Conservation (phyloP, 2,329 filamentous ascomycete genomes). For the Ascocoryne sarcoides region DNA sequence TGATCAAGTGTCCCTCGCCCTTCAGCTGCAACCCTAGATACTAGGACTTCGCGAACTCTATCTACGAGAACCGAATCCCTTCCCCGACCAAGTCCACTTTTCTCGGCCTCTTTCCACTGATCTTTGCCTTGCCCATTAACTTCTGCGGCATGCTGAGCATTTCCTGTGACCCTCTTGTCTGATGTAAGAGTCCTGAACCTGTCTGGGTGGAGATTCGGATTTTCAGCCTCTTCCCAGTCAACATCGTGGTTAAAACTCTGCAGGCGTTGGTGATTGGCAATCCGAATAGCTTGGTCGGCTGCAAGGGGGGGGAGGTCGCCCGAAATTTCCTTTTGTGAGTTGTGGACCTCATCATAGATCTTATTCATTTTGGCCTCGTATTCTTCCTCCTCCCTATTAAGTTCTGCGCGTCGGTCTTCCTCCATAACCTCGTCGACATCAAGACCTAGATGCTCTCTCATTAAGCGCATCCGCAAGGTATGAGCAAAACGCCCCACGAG, state of each 20-base stretch:
- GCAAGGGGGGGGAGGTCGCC: slow-evolving; percentile 21
- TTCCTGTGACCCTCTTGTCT: slow-evolving; percentile 51
- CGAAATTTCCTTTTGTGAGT: slow-evolving; percentile 8
- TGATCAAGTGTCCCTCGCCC: slow-evolving; percentile 50
- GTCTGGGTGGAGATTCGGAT: slow-evolving; percentile 37
- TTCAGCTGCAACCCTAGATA: slow-evolving; percentile 54
- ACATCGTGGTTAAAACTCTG: slow-evolving; percentile 71
- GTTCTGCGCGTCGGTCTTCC: slow-evolving; percentile 61
- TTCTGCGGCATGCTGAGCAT: slow-evolving; percentile 59
- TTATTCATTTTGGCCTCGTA: slow-evolving; percentile 53
- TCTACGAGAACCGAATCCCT: slow-evolving; percentile 64
- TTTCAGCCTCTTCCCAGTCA: slow-evolving; percentile 32
- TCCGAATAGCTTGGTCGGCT: slow-evolving; percentile 48
- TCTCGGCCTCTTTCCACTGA: slow-evolving; percentile 59
- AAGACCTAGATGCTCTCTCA: slow-evolving; percentile 94
- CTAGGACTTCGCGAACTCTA: slow-evolving; percentile 61
- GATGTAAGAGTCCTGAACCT: slow-evolving; percentile 25
- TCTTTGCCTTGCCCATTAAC: slow-evolving; percentile 72
- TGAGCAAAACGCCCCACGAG: slow-evolving; percentile 88
- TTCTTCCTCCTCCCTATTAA: slow-evolving; percentile 43
- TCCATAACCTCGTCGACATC: slow-evolving; percentile 88
- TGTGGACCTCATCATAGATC: slow-evolving; percentile 46
- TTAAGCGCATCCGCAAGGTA: slow-evolving; percentile 82
- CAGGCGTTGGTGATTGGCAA: slow-evolving; percentile 40
- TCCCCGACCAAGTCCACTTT: slow-evolving; percentile 50